Conservation (phyloP, 179 eudicot genomes). For the Drosera spatulata region DNA sequence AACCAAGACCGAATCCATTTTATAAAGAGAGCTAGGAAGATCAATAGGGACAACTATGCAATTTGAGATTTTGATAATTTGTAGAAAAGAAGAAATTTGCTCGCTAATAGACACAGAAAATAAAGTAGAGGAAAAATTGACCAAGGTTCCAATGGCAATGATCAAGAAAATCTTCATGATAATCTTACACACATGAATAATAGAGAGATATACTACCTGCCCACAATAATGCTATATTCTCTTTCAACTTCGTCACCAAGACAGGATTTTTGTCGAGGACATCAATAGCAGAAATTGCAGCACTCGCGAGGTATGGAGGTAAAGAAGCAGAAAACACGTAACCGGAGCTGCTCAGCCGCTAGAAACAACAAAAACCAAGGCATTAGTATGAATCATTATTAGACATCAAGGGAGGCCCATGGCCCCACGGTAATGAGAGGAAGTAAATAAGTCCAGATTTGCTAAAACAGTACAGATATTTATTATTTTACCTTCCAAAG, state of each 20-base stretch:
- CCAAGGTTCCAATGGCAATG: too few species aligned
- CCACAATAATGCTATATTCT: conserved; percentile 46
- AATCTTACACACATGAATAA: conserved; percentile 1
- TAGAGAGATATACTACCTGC: conserved; percentile 41
- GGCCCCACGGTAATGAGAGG: not conserved
- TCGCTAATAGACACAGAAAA: too few species aligned
- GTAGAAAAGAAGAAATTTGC: too few species aligned
- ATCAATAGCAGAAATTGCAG: conserved; percentile 89
- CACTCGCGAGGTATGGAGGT: conserved; percentile 94
- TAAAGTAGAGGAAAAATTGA: too few species aligned
- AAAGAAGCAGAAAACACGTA: conserved; percentile 97
- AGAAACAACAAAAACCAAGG: not conserved
- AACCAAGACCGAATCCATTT: too few species aligned
- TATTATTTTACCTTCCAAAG: too few species aligned
- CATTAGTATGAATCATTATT: not conserved
- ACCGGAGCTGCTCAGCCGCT: conserved; percentile 97
- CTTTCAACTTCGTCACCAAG: conserved; percentile 44
- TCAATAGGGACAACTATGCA: too few species aligned
- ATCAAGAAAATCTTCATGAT: not conserved
- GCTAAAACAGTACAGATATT: too few species aligned
- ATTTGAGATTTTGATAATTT: too few species aligned
- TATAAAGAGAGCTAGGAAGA: too few species aligned
- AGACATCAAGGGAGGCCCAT: not conserved
- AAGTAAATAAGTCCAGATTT: too few species aligned
- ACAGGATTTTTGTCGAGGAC: conserved; percentile 69